These are phyloP conservation scores for Apiospora pterosperma DNA, from an alignment of 2,329 filamentous ascomycete genomes.

Conservation along the genomic window DNA sequence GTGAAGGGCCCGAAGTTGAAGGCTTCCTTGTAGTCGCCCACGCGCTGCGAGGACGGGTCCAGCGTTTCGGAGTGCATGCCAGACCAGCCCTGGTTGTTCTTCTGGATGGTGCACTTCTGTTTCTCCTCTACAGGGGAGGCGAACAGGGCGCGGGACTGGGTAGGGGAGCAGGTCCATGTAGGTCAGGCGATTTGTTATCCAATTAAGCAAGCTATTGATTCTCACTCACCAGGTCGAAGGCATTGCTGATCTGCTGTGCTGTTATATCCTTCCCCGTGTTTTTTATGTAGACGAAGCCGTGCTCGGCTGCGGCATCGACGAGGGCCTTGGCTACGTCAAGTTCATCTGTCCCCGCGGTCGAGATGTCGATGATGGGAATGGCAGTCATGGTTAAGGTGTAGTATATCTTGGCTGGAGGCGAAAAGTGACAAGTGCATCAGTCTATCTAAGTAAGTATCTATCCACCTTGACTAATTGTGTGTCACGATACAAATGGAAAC, in stretches of 20 bases:
- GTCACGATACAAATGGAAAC: too few relatives aligned
- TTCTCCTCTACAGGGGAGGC: constrained; percentile 68
- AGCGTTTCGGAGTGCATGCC: constrained; percentile 85
- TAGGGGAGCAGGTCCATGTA: neutral
- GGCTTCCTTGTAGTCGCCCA: constrained; percentile 79
- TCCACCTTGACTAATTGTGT: too few relatives aligned
- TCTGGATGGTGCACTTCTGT: constrained; percentile 67
- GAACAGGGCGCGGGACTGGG: constrained; percentile 71
- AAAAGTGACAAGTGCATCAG: too few relatives aligned
- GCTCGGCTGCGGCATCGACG: constrained; percentile 74
- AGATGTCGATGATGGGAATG: constrained; percentile 84
- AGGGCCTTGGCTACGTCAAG: constrained; percentile 62
- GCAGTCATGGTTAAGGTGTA: neutral
- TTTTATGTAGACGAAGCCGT: constrained; percentile 88
- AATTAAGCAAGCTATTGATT: neutral
- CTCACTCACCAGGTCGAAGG: constrained; percentile 66
- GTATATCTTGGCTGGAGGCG: neutral
- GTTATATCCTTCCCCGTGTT: constrained; percentile 70
- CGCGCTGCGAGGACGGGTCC: constrained; percentile 78
- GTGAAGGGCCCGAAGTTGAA: constrained; percentile 88
- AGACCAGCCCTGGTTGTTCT: constrained; percentile 85
- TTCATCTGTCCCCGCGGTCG: constrained; percentile 50
- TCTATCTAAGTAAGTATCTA: too few relatives aligned
- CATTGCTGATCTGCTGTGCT: constrained; percentile 59
- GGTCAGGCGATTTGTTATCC: neutral